Evolutionary conservation across 306 rosid species (phyloP).

Genomic region (Crataegus laevigata): DNA sequence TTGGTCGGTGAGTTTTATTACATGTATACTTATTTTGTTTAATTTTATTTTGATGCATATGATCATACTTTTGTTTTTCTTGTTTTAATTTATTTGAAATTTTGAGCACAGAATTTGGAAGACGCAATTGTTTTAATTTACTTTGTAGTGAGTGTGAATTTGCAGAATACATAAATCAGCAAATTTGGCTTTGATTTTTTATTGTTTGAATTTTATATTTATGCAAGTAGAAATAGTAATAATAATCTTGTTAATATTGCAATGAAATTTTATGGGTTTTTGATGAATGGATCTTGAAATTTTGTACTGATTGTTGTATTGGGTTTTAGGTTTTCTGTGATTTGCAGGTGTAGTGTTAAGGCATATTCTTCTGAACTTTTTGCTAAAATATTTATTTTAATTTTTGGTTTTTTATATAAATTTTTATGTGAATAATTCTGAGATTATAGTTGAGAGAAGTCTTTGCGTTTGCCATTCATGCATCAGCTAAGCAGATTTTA

Average conservation of each 20-base stretch:
- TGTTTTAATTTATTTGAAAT: neutral
- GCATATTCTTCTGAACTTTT: neutral
- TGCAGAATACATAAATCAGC: slow-evolving; percentile 4
- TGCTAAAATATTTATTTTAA: slow-evolving; percentile 5
- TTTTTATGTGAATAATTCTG: neutral
- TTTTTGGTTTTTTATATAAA: slow-evolving; percentile 4
- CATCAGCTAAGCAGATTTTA: neutral
- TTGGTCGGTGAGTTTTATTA: slow-evolving; percentile 44
- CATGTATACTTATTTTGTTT: neutral
- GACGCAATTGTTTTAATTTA: slow-evolving; percentile 6
- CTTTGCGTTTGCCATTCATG: neutral
- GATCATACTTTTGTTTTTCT: neutral
- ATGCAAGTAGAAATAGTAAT: neutral
- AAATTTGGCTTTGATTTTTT: slow-evolving; percentile 8
- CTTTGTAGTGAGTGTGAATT: neutral
- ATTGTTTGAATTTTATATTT: neutral
- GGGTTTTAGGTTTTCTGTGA: slow-evolving; percentile 12
- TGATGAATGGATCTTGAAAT: slow-evolving; percentile 31
- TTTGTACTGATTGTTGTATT: slow-evolving; percentile 14
- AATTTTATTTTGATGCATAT: neutral
- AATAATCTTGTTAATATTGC: neutral
- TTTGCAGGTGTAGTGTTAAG: slow-evolving; percentile 4
- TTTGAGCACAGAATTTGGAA: neutral
- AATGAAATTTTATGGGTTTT: neutral
- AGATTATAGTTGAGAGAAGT: slow-evolving; percentile 8